These are phyloP conservation scores for Cavenderia fasciculata DNA, from an alignment of 78 protist genomes.

Conservation along the genomic window DNA sequence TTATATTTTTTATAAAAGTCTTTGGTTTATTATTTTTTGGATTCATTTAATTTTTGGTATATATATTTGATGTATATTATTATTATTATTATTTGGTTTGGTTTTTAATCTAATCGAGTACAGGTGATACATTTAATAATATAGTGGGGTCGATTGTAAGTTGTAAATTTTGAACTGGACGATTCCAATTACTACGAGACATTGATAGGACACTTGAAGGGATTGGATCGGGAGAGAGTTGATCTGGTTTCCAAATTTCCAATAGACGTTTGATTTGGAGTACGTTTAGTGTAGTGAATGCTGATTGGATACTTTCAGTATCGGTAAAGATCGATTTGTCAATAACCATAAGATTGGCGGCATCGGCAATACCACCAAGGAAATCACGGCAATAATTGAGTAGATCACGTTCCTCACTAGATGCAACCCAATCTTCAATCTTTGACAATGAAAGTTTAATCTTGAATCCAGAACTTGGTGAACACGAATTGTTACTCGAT, in stretches of 20 bases:
- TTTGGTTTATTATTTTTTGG: no score
- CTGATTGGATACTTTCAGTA: constrained; percentile 34
- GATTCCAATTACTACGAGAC: constrained; percentile 13
- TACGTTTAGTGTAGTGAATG: constrained; percentile 43
- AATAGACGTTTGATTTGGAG: constrained; percentile 44
- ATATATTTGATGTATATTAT: no score
- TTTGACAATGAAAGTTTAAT: constrained; percentile 33
- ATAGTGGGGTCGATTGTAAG: constrained; percentile 37
- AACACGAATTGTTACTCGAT: background rate
- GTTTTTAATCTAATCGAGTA: background rate
- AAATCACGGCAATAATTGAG: background rate
- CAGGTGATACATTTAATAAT: constrained; percentile 16
- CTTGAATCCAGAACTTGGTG: constrained; percentile 59
- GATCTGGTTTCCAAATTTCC: constrained; percentile 74
- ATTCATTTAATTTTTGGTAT: no score
- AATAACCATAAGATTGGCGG: constrained; percentile 66
- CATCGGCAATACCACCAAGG: constrained; percentile 25
- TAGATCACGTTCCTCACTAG: constrained; percentile 39
- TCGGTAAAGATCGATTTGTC: constrained; percentile 69
- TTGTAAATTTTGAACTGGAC: background rate
- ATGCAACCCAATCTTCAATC: constrained; percentile 65
- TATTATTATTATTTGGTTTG: background rate
- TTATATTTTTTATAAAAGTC: no score
- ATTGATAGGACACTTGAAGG: constrained; percentile 35
- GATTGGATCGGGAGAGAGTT: constrained; percentile 68